These are phyloP conservation scores for Pleurostoma richardsiae DNA, from an alignment of 2,329 filamentous ascomycete genomes.

Conservation along the genomic window DNA sequence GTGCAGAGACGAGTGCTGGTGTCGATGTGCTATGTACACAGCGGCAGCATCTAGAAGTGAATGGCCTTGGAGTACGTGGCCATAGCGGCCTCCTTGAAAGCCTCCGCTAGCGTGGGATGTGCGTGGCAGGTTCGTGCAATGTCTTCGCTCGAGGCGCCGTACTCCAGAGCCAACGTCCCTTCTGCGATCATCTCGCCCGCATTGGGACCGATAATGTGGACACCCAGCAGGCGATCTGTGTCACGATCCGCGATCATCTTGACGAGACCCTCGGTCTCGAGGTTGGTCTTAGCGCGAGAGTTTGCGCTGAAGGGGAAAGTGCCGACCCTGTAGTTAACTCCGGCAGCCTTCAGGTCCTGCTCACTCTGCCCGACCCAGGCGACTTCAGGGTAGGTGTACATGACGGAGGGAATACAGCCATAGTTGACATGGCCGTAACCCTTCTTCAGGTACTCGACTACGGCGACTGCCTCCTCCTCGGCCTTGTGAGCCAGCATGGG, in stretches of 20 bases:
- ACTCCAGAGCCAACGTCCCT: conserved; percentile 90
- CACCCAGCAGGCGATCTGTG: conserved; percentile 90
- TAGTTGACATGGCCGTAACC: conserved; percentile 99
- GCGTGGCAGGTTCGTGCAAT: conserved; percentile 93
- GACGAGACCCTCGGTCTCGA: conserved; percentile 91
- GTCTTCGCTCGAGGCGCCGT: conserved; percentile 92
- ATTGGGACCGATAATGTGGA: conserved; percentile 94
- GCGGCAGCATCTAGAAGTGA: conserved; percentile 67
- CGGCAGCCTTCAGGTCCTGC: conserved; percentile 85
- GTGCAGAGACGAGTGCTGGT: neutral
- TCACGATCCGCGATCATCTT: conserved; percentile 96
- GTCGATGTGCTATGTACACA: neutral
- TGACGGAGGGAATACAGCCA: conserved; percentile 92
- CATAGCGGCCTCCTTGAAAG: conserved; percentile 99
- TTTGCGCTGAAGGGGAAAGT: conserved; percentile 98
- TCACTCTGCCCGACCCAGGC: conserved; percentile 98
- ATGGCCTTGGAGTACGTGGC: conserved; percentile 93
- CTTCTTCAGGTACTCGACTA: conserved; percentile 96
- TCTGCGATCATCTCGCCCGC: conserved; percentile 99
- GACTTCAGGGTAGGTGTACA: conserved; percentile 99
- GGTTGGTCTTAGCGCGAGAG: conserved; percentile 97
- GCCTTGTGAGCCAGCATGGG: conserved; percentile 99
- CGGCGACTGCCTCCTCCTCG: conserved; percentile 94
- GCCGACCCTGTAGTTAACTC: conserved; percentile 88
- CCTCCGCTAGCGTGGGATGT: conserved; percentile 92